Evolutionary conservation across 768 basidiomycete genomes (phyloP), one percentile per base, ranked within the genome.

Genomic region (Crepidotus variabilis): DNA sequence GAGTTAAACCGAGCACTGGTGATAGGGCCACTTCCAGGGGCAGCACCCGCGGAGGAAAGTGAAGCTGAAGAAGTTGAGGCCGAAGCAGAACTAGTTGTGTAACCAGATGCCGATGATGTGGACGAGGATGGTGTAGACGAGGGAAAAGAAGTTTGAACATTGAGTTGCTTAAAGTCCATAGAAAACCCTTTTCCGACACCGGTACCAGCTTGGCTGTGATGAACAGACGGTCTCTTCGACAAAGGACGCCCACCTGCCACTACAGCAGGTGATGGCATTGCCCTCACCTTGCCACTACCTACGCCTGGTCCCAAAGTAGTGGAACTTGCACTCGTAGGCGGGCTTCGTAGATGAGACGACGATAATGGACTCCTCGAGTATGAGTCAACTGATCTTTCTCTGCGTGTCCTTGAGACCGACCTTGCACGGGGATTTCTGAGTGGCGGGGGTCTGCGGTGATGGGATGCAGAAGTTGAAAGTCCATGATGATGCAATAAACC

Each of bases 321-420:
- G 8, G 28, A 28, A 28, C 8, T 28, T 28, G 28, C 28, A 28
- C 28, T 28, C 28, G 28, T 28, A 28, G 28, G 28, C 28, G 28
- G 28, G 28, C 28, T 28, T 28, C 28, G 28, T 28, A 28, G 28
- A 28, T 28, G 28, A 18, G 47, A 18, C 1, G 22, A 32, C 10
- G 28, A 28, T 8, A 18, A 2, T 36, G 45, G 18, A 39, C 35
- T 16, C n/a, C 54, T 36, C 1, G 22, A 54, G 35, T 58, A 59
- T 6, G 63, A 59, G 23, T 68, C 67, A n/a, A 63, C 46, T 23
- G 65, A 65, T 33, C 56, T 32, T 39, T 65, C 66, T 39, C 62
- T 54, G 6, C 63, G 50, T 2, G 65, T 51, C 8, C 67, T 62
- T 3, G 67, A 68, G 20, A 57, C 57, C 16, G 67, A 66, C 5